These are phyloP conservation scores for Trametes versicolor DNA, from an alignment of 1,284 basidiomycete genomes.

Conservation along the genomic window DNA sequence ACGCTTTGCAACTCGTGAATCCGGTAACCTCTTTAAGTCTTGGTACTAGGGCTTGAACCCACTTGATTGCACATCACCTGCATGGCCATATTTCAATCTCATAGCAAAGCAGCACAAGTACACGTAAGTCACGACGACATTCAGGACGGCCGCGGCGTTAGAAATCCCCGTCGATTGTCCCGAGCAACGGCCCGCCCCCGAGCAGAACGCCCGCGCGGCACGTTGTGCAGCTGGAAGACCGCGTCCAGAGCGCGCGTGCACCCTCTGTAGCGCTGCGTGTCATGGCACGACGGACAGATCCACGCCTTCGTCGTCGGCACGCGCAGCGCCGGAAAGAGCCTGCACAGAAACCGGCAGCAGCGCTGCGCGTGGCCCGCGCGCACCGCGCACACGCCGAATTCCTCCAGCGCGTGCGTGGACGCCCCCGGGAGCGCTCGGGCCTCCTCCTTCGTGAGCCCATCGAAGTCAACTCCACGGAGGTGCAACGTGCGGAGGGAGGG, in stretches of 20 bases:
- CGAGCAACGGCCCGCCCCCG: too few relatives aligned
- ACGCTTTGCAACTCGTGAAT: too few relatives aligned
- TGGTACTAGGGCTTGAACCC: too few relatives aligned
- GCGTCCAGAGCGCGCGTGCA: not conserved
- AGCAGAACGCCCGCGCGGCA: not conserved
- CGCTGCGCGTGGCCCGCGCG: not conserved
- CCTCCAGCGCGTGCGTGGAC: not conserved
- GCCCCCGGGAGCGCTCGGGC: not conserved
- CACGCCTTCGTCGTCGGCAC: not conserved
- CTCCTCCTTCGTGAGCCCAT: not conserved
- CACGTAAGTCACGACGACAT: too few relatives aligned
- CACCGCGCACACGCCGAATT: not conserved
- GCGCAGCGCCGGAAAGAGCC: not conserved
- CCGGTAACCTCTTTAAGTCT: too few relatives aligned
- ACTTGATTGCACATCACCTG: too few relatives aligned
- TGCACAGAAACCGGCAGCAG: not conserved
- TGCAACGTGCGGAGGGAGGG: not conserved
- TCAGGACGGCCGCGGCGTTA: too few relatives aligned
- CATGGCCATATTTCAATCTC: too few relatives aligned
- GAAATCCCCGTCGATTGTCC: too few relatives aligned
- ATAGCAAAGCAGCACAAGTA: too few relatives aligned
- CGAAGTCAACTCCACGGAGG: not conserved
- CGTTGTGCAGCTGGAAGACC: not conserved
- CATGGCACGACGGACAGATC: not conserved
- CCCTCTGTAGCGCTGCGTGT: not conserved